Evolutionary conservation across 495 filamentous ascomycete species (phyloP).

Genomic region (Daldinia grandis): DNA sequence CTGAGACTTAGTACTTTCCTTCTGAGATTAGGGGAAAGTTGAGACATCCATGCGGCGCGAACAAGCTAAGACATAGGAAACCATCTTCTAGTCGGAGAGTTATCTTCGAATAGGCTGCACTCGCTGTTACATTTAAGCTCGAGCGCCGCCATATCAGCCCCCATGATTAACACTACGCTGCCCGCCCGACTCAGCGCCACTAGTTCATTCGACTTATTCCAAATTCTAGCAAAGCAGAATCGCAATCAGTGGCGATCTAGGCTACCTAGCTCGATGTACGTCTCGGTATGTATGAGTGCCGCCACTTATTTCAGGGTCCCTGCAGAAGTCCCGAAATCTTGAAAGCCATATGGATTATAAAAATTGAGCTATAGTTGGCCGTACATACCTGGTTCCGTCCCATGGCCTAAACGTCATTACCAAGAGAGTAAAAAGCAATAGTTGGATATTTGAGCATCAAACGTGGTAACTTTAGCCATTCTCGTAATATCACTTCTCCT

Average conservation of each 20-base stretch:
- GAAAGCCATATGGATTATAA: not conserved
- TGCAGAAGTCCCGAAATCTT: not conserved
- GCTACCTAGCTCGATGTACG: not conserved
- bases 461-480: too few relatives aligned
- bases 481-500: too few relatives aligned
- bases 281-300: not conserved
- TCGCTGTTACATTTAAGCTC: not conserved
- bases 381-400: not conserved
- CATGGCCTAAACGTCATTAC: not conserved
- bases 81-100: too few relatives aligned
- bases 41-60: not conserved
- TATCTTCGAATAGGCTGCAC: too few relatives aligned
- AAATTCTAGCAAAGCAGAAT: not conserved
- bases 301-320: slow-evolving; percentile 1
- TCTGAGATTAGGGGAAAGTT: not conserved
- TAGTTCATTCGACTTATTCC: not conserved
- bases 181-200: not conserved
- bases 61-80: not conserved
- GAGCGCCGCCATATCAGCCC: slow-evolving; percentile 7
- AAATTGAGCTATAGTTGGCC: not conserved
- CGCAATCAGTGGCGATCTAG: not conserved
- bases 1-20: not conserved
- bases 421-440: too few relatives aligned
- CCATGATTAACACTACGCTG: not conserved
- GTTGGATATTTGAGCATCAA: too few relatives aligned